phyloP scores from a whole-genome alignment of 1,139 yeast genomes.

The Debaryomyces fabryi region DNA sequence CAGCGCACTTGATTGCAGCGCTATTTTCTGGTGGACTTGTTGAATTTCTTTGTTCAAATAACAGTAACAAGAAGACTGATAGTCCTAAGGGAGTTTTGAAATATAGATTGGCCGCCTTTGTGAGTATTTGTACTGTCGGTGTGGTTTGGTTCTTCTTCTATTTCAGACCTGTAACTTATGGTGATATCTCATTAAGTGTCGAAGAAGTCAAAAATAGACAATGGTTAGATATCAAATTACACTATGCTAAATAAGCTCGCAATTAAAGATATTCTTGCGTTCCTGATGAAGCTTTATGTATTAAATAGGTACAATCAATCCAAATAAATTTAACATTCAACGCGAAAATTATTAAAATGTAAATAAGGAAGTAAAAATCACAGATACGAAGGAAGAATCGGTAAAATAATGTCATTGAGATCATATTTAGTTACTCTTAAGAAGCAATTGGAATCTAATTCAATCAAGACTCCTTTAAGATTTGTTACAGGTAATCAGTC shows the following conservation, averaged over 20 bases:
- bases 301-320: neutral
- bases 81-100: conserved; percentile 28
- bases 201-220: conserved; percentile 73
- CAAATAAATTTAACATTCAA: neutral
- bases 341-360: neutral
- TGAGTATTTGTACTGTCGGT: conserved; percentile 45
- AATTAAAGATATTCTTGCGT: neutral
- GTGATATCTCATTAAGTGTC: conserved; percentile 64
- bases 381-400: neutral
- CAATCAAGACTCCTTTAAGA: conserved; percentile 24
- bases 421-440: conserved; percentile 26
- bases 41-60: conserved; percentile 77
- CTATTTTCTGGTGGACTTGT: conserved; percentile 78
- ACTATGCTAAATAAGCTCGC: conserved; percentile 65
- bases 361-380: neutral
- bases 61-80: conserved; percentile 32
- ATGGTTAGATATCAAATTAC: conserved; percentile 81
- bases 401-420: conserved; percentile 24
- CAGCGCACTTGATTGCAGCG: conserved; percentile 93
- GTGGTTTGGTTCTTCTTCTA: conserved; percentile 66
- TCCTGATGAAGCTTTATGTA: neutral
- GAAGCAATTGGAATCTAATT: conserved; percentile 18
- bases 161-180: conserved; percentile 87
- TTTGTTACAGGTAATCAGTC: conserved; percentile 87
- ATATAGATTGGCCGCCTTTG: conserved; percentile 34